Evolutionary conservation across 306 rosid genomes (phyloP).

Genomic region (Cicer judaicum): DNA sequence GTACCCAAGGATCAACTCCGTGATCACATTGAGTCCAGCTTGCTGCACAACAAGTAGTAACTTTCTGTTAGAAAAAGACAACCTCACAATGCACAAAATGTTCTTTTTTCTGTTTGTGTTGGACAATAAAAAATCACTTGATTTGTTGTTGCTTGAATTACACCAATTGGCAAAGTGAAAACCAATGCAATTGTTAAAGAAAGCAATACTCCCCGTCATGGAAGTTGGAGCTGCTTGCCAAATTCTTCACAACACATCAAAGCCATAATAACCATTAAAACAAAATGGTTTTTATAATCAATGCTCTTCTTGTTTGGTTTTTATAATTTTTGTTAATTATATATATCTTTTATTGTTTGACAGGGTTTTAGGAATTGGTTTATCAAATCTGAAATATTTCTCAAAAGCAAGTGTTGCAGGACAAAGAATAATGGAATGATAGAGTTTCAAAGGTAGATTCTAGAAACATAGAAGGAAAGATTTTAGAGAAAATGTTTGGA

Average conservation of each 20-base stretch:
- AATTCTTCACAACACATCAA: conserved; percentile 68
- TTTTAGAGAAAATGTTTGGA: too few relatives aligned
- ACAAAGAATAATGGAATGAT: too few relatives aligned
- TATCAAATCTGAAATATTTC: too few relatives aligned
- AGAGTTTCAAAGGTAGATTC: too few relatives aligned
- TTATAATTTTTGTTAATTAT: too few relatives aligned
- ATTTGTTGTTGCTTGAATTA: conserved; percentile 89
- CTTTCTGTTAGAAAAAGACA: background rate
- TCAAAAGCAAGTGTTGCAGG: too few relatives aligned
- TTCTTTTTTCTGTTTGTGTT: background rate
- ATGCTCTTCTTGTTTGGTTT: too few relatives aligned
- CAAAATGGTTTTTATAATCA: conserved; percentile 42
- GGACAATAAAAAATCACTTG: conserved; percentile 43
- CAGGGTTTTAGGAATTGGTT: too few relatives aligned
- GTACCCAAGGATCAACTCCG: conserved; percentile 78
- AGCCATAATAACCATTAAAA: conserved; percentile 46
- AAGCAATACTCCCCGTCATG: conserved; percentile 86
- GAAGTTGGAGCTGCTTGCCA: conserved; percentile 79
- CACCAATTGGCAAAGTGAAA: conserved; percentile 79
- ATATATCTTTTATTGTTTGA: too few relatives aligned
- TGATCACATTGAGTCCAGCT: conserved; percentile 73
- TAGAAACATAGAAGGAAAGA: too few relatives aligned
- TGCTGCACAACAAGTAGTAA: conserved; percentile 54
- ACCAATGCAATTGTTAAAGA: conserved; percentile 59
- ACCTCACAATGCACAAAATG: background rate